These are phyloP conservation scores for Boletellus emodensis DNA, from an alignment of 768 basidiomycete species.

Conservation along the genomic window DNA sequence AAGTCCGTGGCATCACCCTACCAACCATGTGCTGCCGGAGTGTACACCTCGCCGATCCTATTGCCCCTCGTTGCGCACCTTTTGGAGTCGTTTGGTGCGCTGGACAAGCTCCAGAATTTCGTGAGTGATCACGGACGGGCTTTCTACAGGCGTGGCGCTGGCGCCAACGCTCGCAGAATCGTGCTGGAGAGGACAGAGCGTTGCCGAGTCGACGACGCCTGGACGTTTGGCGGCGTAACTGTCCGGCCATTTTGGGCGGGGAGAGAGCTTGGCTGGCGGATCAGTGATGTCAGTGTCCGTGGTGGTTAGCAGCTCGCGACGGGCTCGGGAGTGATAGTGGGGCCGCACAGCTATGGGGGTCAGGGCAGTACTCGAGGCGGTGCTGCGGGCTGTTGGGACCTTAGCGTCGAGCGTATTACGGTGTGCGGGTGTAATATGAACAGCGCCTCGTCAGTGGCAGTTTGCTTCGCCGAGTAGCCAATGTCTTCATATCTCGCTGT, in stretches of 20 bases:
- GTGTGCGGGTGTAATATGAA: neutral
- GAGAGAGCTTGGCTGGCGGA: constrained; percentile 71
- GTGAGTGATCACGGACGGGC: constrained; percentile 71
- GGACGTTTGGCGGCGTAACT: constrained; percentile 40
- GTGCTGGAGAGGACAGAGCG: constrained; percentile 40
- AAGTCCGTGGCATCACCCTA: constrained; percentile 69
- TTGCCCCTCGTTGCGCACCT: constrained; percentile 87
- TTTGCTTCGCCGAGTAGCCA: neutral
- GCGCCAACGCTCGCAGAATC: constrained; percentile 35
- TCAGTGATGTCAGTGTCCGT: constrained; percentile 26
- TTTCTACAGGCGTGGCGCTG: constrained; percentile 59
- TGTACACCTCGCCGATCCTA: constrained; percentile 92
- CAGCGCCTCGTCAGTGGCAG: neutral
- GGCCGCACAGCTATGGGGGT: neutral
- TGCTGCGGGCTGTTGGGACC: constrained; percentile 13
- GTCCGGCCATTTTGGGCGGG: constrained; percentile 90
- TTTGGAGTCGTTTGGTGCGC: constrained; percentile 80
- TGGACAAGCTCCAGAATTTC: constrained; percentile 79
- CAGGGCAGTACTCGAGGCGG: constrained; percentile 22
- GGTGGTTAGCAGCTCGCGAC: too few species aligned
- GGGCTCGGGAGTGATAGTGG: too few species aligned
- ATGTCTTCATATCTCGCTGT: constrained; percentile 9
- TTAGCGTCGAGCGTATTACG: constrained; percentile 6
- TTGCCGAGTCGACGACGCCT: constrained; percentile 45
- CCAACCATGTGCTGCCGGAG: constrained; percentile 86